phyloP scores from a whole-genome alignment of 495 filamentous ascomycete genomes.

The Corynascus novoguineensis region DNA sequence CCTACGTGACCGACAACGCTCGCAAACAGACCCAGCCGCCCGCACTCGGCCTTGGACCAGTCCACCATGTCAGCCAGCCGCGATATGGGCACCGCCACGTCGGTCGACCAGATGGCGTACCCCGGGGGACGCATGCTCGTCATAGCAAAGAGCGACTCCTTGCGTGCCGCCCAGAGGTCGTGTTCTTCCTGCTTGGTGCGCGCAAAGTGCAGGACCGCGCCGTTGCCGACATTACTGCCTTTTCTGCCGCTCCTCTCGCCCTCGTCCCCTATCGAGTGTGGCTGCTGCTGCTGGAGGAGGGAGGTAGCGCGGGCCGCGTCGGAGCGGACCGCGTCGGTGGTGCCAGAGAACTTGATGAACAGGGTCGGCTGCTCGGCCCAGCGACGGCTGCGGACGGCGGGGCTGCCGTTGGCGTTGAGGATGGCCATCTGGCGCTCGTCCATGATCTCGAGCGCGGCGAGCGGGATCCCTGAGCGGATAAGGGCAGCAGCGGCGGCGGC shows the following conservation, averaged over 20 bases:
- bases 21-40: constrained; percentile 58
- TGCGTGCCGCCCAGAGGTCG: constrained; percentile 63
- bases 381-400: constrained; percentile 40
- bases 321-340: constrained; percentile 33
- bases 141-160: constrained; percentile 59
- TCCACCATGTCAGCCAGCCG: constrained; percentile 63
- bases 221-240: constrained; percentile 18
- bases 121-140: constrained; percentile 45
- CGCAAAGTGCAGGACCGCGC: constrained; percentile 53
- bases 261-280: too few species aligned
- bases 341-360: constrained; percentile 56
- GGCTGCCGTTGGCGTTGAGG: constrained; percentile 59
- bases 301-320: constrained; percentile 27
- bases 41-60: constrained; percentile 58
- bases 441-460: constrained; percentile 66
- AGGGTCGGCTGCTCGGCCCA: constrained; percentile 64
- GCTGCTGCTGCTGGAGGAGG: too few species aligned
- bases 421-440: constrained; percentile 70
- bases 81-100: constrained; percentile 66
- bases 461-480: constrained; percentile 59
- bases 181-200: constrained; percentile 51
- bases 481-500: constrained; percentile 58
- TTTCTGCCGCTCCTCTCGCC: too few species aligned
- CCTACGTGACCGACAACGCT: constrained; percentile 73
- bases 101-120: constrained; percentile 60